These are phyloP conservation scores for Fagopyrum tataricum DNA, from an alignment of 148 eudicot species.

Conservation along the genomic window DNA sequence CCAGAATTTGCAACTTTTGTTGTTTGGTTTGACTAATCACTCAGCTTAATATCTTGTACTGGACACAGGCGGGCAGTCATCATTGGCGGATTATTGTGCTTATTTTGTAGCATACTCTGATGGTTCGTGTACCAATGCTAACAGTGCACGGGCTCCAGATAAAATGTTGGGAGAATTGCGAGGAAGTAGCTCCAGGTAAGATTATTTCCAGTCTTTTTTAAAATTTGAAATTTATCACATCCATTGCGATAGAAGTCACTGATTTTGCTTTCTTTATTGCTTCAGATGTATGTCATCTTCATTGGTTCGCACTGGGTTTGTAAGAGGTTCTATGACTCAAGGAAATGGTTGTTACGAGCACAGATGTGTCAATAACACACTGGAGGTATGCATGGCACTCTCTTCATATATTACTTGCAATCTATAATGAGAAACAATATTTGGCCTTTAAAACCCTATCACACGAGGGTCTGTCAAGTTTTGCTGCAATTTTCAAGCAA, in stretches of 20 bases:
- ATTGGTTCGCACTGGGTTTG: conserved; percentile 90
- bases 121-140: conserved; percentile 90
- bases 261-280: conserved; percentile 8
- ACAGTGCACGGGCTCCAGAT: conserved; percentile 92
- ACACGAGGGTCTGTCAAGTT: not conserved
- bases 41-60: conserved; percentile 10
- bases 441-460: not conserved
- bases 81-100: conserved; percentile 97
- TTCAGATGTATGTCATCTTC: conserved; percentile 97
- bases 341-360: conserved; percentile 99
- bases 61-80: conserved; percentile 83
- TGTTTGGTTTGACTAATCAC: not conserved
- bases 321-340: conserved; percentile 81
- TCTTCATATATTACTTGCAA: not conserved
- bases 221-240: not conserved
- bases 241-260: not conserved
- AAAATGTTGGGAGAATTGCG: conserved; percentile 94
- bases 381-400: conserved; percentile 47
- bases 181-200: conserved; percentile 82
- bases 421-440: not conserved
- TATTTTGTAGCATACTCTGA: conserved; percentile 97
- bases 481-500: not conserved
- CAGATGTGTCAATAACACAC: conserved; percentile 61
- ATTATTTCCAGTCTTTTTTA: not conserved
- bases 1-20: conserved; percentile 9